phyloP scores from a whole-genome alignment of 257 asterid species.

The Euphrasia confusa region DNA sequence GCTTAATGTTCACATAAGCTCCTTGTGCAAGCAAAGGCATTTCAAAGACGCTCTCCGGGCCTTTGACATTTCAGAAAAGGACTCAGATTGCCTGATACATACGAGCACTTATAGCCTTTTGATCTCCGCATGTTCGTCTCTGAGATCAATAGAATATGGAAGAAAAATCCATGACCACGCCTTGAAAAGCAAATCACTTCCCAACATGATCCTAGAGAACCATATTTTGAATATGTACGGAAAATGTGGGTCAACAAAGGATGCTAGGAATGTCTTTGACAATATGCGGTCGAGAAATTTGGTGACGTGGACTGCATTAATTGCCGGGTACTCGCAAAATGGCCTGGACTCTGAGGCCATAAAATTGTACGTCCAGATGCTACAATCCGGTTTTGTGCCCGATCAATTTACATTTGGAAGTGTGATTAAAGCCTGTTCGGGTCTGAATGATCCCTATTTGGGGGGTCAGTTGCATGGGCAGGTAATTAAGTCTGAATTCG shows the following conservation, averaged over 20 bases:
- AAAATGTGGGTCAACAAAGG: slow-evolving; percentile 53
- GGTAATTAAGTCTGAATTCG: slow-evolving; percentile 50
- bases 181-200: slow-evolving; percentile 36
- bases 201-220: slow-evolving; percentile 59
- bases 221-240: slow-evolving; percentile 75
- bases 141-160: slow-evolving; percentile 47
- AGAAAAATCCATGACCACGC: slow-evolving; percentile 46
- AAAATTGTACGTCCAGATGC: slow-evolving; percentile 48
- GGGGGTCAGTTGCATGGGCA: slow-evolving; percentile 64
- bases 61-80: slow-evolving; percentile 41
- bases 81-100: slow-evolving; percentile 28
- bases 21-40: slow-evolving; percentile 53
- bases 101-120: slow-evolving; percentile 50
- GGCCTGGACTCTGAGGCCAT: slow-evolving; percentile 50
- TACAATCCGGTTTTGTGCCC: slow-evolving; percentile 39
- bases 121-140: slow-evolving; percentile 52
- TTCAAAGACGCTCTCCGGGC: slow-evolving; percentile 46
- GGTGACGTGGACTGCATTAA: slow-evolving; percentile 68
- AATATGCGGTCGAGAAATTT: slow-evolving; percentile 56
- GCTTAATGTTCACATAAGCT: slow-evolving; percentile 39
- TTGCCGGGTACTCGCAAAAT: slow-evolving; percentile 62
- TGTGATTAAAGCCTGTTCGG: slow-evolving; percentile 54
- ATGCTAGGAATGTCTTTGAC: slow-evolving; percentile 60
- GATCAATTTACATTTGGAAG: slow-evolving; percentile 71
- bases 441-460: slow-evolving; percentile 31